Evolutionary conservation across 257 asterid species (phyloP).

Genomic region (Fraxinus anomala): DNA sequence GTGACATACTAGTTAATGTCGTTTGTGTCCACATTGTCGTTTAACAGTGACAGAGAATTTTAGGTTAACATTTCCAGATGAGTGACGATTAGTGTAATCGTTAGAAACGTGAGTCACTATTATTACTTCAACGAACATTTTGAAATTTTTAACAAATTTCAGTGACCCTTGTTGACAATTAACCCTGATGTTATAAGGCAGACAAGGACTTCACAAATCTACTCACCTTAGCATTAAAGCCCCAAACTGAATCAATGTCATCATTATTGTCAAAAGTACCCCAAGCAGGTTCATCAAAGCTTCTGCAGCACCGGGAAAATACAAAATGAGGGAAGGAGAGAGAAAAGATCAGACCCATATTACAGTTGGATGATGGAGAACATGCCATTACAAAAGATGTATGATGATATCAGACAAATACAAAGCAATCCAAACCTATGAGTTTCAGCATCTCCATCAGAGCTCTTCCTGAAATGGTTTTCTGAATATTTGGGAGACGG

Average conservation of each 20-base stretch:
- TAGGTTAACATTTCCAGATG: too few species aligned
- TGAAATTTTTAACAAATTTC: too few species aligned
- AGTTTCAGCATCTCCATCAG: conserved; percentile 71
- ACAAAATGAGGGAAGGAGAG: conserved; percentile 21
- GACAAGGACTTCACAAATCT: conserved; percentile 21
- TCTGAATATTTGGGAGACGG: conserved; percentile 73
- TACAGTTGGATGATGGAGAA: background rate
- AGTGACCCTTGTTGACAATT: too few species aligned
- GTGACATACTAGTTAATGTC: too few species aligned
- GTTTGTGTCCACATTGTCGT: too few species aligned
- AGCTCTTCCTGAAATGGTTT: conserved; percentile 62
- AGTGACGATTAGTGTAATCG: too few species aligned
- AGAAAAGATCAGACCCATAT: conserved; percentile 20
- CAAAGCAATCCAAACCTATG: conserved; percentile 52
- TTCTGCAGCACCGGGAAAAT: conserved; percentile 45
- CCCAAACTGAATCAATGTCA: conserved; percentile 98
- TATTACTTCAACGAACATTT: too few species aligned
- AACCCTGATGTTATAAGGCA: background rate
- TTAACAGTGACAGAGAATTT: too few species aligned
- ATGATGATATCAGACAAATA: conserved; percentile 13
- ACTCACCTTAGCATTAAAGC: conserved; percentile 83
- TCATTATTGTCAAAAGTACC: conserved; percentile 86
- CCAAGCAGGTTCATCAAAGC: conserved; percentile 87
- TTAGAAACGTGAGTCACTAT: too few species aligned
- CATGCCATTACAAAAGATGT: conserved; percentile 9